Conservation (phyloP, 2,329 filamentous ascomycete genomes). For the Cladobotryum protrusum region DNA sequence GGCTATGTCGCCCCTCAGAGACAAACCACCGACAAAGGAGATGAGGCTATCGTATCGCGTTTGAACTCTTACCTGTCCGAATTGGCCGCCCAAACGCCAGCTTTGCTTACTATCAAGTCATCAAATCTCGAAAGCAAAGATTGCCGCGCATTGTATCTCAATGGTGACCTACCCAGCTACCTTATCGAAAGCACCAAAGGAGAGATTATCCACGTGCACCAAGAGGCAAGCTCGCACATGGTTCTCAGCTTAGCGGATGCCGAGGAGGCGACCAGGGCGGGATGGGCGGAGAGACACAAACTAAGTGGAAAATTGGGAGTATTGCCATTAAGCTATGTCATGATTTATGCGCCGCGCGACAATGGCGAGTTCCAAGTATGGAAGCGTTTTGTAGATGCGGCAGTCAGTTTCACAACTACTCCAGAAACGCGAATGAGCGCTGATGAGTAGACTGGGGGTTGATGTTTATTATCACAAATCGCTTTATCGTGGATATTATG, state of each 20-base stretch:
- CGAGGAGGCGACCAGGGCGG: conserved; percentile 25
- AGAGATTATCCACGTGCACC: conserved; percentile 34
- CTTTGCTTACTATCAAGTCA: background rate
- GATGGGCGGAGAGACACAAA: conserved; percentile 36
- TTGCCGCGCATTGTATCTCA: conserved; percentile 8
- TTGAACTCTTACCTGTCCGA: conserved; percentile 23
- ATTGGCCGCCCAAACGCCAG: conserved; percentile 1
- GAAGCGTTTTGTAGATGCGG: conserved; percentile 18
- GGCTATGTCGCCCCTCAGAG: conserved; percentile 33
- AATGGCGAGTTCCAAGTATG: conserved; percentile 27
- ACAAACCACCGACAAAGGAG: conserved; percentile 24
- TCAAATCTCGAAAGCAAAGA: conserved; percentile 7
- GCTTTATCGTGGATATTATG: no score
- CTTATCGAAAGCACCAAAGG: conserved; percentile 12
- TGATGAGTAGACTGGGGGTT: no score
- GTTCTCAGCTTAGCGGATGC: conserved; percentile 33
- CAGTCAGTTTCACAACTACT: conserved; percentile 13
- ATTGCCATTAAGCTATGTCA: conserved; percentile 24
- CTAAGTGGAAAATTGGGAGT: conserved; percentile 15
- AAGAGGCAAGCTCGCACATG: conserved; percentile 34
- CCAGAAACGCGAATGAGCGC: no score
- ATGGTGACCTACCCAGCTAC: conserved; percentile 3
- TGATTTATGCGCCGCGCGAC: conserved; percentile 36
- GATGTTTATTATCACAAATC: no score
- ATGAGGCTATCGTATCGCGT: conserved; percentile 7